Percentiles rank a stretch among this genome's conserved stretches.
Evolutionary conservation across 2,329 filamentous ascomycete genomes (phyloP).

Genomic region (Fusarium foetens): DNA sequence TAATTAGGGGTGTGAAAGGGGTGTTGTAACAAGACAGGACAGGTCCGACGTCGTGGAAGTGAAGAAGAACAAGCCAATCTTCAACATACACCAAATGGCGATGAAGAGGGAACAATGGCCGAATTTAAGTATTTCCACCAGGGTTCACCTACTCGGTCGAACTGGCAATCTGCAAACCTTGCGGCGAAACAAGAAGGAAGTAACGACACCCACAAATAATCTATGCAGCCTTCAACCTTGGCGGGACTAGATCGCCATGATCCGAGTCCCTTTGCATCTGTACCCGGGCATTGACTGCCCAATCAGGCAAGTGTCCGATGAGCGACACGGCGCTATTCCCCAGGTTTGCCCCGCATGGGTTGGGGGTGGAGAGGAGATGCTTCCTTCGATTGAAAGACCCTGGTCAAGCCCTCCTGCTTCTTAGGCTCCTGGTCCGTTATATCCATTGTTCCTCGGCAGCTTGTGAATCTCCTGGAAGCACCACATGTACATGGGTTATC

Average conservation of each 20-base stretch:
- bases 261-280: constrained; percentile 43
- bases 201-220: constrained; percentile 13
- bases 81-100: constrained; percentile 9
- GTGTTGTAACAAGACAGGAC: neutral
- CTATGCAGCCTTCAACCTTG: constrained; percentile 23
- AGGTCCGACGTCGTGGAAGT: constrained; percentile 14
- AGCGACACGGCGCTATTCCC: constrained; percentile 39
- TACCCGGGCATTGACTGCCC: constrained; percentile 40
- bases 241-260: constrained; percentile 42
- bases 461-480: constrained; percentile 37
- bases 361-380: constrained; percentile 19
- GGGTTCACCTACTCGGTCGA: constrained; percentile 16
- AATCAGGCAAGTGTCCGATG: constrained; percentile 42
- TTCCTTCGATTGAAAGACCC: constrained; percentile 12
- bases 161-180: constrained; percentile 19
- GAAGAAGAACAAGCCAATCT: constrained; percentile 27
- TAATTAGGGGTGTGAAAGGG: neutral
- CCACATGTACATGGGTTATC: constrained; percentile 22
- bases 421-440: constrained; percentile 16
- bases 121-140: constrained; percentile 39
- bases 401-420: neutral
- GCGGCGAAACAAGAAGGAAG: constrained; percentile 21
- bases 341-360: constrained; percentile 45
- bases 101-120: constrained; percentile 22
- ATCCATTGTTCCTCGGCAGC: constrained; percentile 41